These are phyloP conservation scores for Sporothrix pseudoabietina DNA, from an alignment of 2,329 filamentous ascomycete species.

Conservation along the genomic window DNA sequence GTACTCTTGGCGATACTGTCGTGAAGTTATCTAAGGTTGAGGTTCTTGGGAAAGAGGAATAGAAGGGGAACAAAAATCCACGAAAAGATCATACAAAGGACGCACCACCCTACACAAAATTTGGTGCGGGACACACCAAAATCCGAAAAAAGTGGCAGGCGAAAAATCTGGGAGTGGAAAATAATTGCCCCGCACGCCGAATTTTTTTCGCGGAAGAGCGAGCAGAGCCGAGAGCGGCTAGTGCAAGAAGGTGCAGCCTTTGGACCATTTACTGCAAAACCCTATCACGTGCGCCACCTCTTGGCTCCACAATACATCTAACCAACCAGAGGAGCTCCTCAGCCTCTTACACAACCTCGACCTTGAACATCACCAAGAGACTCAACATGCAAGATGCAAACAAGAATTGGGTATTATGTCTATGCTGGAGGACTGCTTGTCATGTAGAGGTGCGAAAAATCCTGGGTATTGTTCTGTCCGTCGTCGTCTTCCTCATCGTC, in stretches of 20 bases:
- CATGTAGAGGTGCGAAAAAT: slow-evolving; percentile 2
- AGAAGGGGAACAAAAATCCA: slow-evolving; percentile 29
- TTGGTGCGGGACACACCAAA: slow-evolving; percentile 36
- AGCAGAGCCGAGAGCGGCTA: slow-evolving; percentile 1
- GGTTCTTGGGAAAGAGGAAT: slow-evolving; percentile 26
- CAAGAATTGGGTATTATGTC: slow-evolving; percentile 2
- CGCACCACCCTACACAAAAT: slow-evolving; percentile 27
- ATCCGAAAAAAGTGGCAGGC: slow-evolving; percentile 29
- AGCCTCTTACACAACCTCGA: neutral
- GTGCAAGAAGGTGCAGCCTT: neutral
- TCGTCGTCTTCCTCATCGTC: neutral
- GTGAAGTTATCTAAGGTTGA: slow-evolving; percentile 32
- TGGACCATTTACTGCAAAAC: slow-evolving; percentile 20
- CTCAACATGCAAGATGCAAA: neutral
- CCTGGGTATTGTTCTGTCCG: neutral
- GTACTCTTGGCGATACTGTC: slow-evolving; percentile 37
- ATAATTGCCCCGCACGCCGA: slow-evolving; percentile 27
- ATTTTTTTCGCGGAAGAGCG: neutral
- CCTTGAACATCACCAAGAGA: neutral
- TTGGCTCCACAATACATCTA: neutral
- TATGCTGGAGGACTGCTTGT: slow-evolving; percentile 27
- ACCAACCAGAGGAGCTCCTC: neutral
- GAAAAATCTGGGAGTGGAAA: slow-evolving; percentile 30
- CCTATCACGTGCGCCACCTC: slow-evolving; percentile 34
- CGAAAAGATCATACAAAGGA: slow-evolving; percentile 25